These are phyloP conservation scores for Fusarium sp. DNA, from an alignment of 2,329 filamentous ascomycete genomes.

Conservation along the genomic window DNA sequence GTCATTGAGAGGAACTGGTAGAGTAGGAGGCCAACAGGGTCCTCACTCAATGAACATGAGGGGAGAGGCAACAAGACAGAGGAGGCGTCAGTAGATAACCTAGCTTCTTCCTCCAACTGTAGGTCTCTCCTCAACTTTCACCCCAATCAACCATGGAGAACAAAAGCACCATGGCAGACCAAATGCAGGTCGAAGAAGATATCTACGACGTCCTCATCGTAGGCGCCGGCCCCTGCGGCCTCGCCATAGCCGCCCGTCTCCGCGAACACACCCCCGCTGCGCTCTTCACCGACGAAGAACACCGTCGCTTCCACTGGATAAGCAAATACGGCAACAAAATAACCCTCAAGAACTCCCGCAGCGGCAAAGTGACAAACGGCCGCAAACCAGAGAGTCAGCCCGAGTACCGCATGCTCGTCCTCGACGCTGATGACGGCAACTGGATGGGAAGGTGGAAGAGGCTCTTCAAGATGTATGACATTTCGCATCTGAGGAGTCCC, in stretches of 20 bases:
- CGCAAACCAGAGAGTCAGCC: constrained; percentile 24
- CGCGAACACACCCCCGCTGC: constrained; percentile 80
- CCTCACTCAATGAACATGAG: constrained; percentile 1
- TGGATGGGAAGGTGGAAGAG: constrained; percentile 81
- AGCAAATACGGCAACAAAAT: constrained; percentile 72
- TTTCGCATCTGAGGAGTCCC: constrained; percentile 78
- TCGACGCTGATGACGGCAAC: constrained; percentile 71
- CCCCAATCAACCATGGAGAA: constrained; percentile 1
- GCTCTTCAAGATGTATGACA: constrained; percentile 76
- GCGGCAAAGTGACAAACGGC: constrained; percentile 45
- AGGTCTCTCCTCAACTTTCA: neutral
- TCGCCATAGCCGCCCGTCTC: constrained; percentile 79
- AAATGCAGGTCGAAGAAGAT: constrained; percentile 44
- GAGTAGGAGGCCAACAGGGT: constrained; percentile 16
- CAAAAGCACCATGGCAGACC: neutral
- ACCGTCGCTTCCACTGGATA: constrained; percentile 85
- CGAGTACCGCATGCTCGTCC: constrained; percentile 66
- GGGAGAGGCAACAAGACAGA: neutral
- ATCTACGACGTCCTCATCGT: constrained; percentile 78
- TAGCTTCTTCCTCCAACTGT: neutral
- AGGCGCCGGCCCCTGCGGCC: constrained; percentile 80
- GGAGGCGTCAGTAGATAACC: constrained; percentile 3
- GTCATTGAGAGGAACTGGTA: no score
- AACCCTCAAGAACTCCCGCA: constrained; percentile 63
- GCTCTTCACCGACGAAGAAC: constrained; percentile 86